A percentile compares a stretch with the other conserved stretches of the same genome.
Evolutionary conservation across 345 rosid genomes (phyloP).

Genomic region (Gossypium longicalyx): DNA sequence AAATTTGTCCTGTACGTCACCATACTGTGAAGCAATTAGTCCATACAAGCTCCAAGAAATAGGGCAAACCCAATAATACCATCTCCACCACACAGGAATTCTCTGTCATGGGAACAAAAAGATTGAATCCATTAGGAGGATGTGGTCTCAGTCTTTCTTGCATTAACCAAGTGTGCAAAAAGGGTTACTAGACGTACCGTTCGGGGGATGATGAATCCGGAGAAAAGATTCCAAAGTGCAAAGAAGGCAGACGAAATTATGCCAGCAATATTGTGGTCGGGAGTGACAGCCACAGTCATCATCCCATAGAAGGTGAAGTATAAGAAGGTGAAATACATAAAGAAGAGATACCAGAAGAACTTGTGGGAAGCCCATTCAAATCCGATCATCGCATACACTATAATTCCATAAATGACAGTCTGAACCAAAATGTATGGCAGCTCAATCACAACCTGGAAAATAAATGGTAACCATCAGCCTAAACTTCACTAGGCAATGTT

Average conservation of each 20-base stretch:
- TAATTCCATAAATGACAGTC: slow-evolving; percentile 41
- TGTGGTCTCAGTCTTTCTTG: background rate
- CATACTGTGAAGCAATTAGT: slow-evolving; percentile 47
- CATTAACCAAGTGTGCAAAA: background rate
- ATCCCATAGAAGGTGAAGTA: slow-evolving; percentile 65
- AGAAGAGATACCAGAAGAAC: slow-evolving; percentile 59
- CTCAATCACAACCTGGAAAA: slow-evolving; percentile 46
- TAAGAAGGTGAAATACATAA: slow-evolving; percentile 54
- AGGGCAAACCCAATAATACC: slow-evolving; percentile 59
- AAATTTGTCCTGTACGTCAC: slow-evolving; percentile 38
- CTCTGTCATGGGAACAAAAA: slow-evolving; percentile 32
- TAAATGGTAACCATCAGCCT: background rate
- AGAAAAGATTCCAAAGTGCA: slow-evolving; percentile 55
- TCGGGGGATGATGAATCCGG: slow-evolving; percentile 54
- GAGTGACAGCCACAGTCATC: slow-evolving; percentile 63
- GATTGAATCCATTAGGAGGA: slow-evolving; percentile 4
- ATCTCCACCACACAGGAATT: slow-evolving; percentile 69
- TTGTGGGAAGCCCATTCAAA: slow-evolving; percentile 45
- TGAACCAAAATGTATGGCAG: slow-evolving; percentile 47
- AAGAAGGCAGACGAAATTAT: slow-evolving; percentile 45
- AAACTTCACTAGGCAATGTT: too few relatives aligned
- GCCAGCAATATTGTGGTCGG: slow-evolving; percentile 50
- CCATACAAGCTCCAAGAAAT: slow-evolving; percentile 58
- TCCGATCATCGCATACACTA: slow-evolving; percentile 60
- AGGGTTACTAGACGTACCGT: slow-evolving; percentile 23